A percentile compares a stretch with the other conserved stretches of the same genome.
phyloP scores from a whole-genome alignment of 75 land plant species.

The Cunninghamia lanceolata region DNA sequence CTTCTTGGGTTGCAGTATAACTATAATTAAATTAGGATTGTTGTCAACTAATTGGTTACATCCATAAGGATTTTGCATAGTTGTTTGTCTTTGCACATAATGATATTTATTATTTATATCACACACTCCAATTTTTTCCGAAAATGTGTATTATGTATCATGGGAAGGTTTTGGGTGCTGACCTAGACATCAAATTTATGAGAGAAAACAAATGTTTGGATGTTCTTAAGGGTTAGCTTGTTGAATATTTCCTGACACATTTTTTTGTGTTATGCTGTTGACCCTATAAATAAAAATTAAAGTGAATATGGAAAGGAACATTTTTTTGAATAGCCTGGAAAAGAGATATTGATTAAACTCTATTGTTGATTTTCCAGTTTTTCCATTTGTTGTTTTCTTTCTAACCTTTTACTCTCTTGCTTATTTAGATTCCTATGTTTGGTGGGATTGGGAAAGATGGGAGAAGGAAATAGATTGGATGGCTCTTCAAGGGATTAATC shows the following conservation, averaged over 20 bases:
- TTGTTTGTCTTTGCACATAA: not conserved
- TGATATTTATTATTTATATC: not conserved
- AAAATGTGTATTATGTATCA: not conserved
- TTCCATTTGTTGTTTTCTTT: not conserved
- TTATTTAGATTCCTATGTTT: conserved; percentile 77
- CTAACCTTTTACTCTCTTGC: conserved; percentile 2
- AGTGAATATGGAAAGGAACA: not conserved
- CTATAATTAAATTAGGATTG: not conserved
- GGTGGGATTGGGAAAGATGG: conserved; percentile 99
- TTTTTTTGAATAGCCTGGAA: not conserved
- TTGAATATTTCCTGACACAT: not conserved
- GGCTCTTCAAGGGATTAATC: conserved; percentile 96
- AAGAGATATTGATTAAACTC: not conserved
- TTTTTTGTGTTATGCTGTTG: too few relatives aligned
- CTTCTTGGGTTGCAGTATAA: not conserved
- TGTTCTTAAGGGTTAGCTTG: not conserved
- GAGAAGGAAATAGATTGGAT: conserved; percentile 98
- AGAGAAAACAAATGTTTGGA: not conserved
- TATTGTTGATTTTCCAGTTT: not conserved
- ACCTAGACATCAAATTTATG: not conserved
- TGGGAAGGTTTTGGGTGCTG: not conserved
- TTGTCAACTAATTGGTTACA: not conserved
- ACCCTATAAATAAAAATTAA: not conserved
- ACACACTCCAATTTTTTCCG: not conserved
- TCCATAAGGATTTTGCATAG: not conserved